Conservation (phyloP, 2,329 filamentous ascomycete genomes). For the Epichloe aotearoae region DNA sequence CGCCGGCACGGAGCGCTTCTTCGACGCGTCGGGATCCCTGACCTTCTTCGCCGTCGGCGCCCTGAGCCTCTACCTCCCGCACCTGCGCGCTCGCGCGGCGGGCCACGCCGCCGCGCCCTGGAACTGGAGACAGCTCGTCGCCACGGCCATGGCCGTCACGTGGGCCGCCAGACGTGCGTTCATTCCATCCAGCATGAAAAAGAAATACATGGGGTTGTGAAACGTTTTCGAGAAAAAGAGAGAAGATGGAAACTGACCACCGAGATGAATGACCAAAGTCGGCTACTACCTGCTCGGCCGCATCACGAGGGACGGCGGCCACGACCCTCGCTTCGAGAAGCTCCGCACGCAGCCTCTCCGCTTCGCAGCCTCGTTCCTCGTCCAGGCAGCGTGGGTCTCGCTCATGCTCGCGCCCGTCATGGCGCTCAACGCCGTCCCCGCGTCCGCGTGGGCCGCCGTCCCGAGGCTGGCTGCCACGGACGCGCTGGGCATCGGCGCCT, state of each 20-base stretch:
- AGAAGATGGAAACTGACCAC: conserved; percentile 13
- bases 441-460: conserved; percentile 33
- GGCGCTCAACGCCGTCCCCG: conserved; percentile 48
- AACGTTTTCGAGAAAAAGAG: background rate
- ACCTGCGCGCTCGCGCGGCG: conserved; percentile 38
- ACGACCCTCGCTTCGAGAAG: conserved; percentile 37
- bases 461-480: conserved; percentile 37
- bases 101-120: conserved; percentile 23
- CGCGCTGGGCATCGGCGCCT: conserved; percentile 43
- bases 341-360: conserved; percentile 23
- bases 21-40: conserved; percentile 52
- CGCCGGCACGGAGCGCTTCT: conserved; percentile 50
- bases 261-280: conserved; percentile 20
- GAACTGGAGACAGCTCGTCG: conserved; percentile 45
- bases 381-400: conserved; percentile 55
- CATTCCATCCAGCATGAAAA: background rate
- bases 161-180: conserved; percentile 48
- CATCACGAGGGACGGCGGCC: conserved; percentile 44
- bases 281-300: conserved; percentile 51
- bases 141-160: conserved; percentile 28
- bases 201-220: too few species aligned
- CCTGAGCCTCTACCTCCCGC: conserved; percentile 47
- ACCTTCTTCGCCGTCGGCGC: conserved; percentile 54
- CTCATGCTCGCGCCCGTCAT: conserved; percentile 54
- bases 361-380: conserved; percentile 27